Conservation (phyloP, 148 eudicot genomes). For the Dianthus caryophyllus region DNA sequence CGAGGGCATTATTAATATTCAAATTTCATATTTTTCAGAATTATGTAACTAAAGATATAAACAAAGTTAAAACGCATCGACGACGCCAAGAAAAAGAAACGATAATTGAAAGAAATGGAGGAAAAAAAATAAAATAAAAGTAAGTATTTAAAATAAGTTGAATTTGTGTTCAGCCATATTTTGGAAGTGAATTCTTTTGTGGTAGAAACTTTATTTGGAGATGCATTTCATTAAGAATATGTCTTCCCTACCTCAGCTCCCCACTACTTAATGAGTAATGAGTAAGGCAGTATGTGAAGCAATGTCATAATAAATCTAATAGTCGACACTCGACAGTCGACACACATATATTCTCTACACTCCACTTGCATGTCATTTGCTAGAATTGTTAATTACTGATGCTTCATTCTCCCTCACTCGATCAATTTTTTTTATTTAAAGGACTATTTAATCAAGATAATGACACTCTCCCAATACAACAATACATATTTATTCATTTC, state of each 20-base stretch:
- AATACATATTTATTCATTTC: neutral
- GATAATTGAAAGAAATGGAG: too few species aligned
- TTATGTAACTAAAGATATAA: too few species aligned
- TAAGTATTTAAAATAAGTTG: too few species aligned
- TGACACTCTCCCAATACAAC: neutral
- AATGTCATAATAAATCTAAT: conserved; percentile 8
- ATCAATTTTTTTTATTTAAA: neutral
- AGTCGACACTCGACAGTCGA: neutral
- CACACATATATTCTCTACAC: conserved; percentile 4
- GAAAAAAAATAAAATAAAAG: too few species aligned
- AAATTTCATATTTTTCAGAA: too few species aligned
- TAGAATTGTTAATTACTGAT: neutral
- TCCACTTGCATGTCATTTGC: conserved; percentile 13
- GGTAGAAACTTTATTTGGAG: too few species aligned
- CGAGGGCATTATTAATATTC: too few species aligned
- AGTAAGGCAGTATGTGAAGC: conserved; percentile 15
- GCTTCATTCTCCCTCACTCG: neutral
- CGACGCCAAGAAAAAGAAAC: too few species aligned
- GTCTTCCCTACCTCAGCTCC: neutral
- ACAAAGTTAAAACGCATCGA: too few species aligned
- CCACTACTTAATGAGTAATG: conserved; percentile 3
- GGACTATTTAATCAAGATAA: neutral
- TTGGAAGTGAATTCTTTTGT: too few species aligned
- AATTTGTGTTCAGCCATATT: too few species aligned
- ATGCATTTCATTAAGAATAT: too few species aligned